Conservation (phyloP, 1,284 basidiomycete species). For the Agaricales sp. region DNA sequence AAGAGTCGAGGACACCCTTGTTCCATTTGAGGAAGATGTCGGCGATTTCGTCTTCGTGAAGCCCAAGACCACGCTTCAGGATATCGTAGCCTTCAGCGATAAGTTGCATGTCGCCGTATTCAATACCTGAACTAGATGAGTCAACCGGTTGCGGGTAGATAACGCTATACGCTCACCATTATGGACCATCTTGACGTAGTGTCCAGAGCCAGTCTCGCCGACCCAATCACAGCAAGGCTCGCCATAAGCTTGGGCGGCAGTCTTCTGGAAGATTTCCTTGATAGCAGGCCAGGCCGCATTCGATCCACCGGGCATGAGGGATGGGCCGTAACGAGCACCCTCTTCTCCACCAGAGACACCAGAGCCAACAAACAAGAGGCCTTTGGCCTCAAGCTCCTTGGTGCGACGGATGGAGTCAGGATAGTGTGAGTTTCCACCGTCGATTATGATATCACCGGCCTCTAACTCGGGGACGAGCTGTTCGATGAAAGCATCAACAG, state of each 20-base stretch:
- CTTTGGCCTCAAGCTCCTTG: conserved; percentile 89
- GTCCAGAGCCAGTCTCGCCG: conserved; percentile 87
- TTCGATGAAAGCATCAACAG: conserved; percentile 71
- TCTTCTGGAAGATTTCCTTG: conserved; percentile 99
- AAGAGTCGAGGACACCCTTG: conserved; percentile 97
- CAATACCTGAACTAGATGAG: conserved; percentile 71
- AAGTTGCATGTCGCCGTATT: conserved; percentile 99
- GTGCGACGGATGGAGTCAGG: conserved; percentile 96
- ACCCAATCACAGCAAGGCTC: conserved; percentile 99
- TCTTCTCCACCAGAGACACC: conserved; percentile 99
- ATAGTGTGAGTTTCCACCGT: conserved; percentile 99
- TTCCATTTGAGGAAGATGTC: conserved; percentile 92
- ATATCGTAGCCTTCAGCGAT: conserved; percentile 99
- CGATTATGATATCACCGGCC: conserved; percentile 90
- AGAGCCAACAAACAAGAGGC: conserved; percentile 93
- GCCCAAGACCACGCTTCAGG: conserved; percentile 90
- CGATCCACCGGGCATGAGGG: conserved; percentile 98
- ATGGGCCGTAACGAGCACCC: conserved; percentile 95
- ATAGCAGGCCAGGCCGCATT: conserved; percentile 91
- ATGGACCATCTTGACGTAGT: conserved; percentile 99
- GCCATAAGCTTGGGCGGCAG: conserved; percentile 90
- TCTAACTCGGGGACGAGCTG: conserved; percentile 68
- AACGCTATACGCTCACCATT: conserved; percentile 62
- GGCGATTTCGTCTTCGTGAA: conserved; percentile 80
- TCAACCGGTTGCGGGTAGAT: too few species aligned